Base-by-base conservation (phyloP, 1,284 basidiomycete genomes). In the Trametes hirsuta region DNA sequence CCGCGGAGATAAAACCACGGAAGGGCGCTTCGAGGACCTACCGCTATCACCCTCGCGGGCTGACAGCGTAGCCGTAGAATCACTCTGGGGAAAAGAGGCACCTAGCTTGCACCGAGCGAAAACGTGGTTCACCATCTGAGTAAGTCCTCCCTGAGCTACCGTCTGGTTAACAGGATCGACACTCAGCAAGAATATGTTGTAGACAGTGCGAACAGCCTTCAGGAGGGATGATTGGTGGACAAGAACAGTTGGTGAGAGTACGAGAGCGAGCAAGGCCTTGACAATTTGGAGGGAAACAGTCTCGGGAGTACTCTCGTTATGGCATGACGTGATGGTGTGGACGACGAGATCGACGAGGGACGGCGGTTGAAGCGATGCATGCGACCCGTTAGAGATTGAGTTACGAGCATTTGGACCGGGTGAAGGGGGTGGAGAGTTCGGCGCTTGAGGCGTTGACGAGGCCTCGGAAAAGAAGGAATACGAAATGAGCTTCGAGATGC, bases 51-150 rank as follows among this genome's bases (percentile, higher is more conserved):
- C 55, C 3, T 60, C 59, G 22, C 58, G 65, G 2, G 57, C 61
- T 34, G 68, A 53, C 1, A 72, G 62, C 2, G 69, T 70, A 9
- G 66, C 50, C 18, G 60, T 68, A 22, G 72, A 71, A 14, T 73
- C 68, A 47, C 62, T 70, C 5, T 63, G 66, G 36, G 69, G 66
- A 4, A 68, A 37, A 4, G 62, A 48, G 8, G 60, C 47, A 24
- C 59, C 69, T 14, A 78, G 57, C 65, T 80, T 78, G 69, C 90
- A 91, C 25, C 96, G 84, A 8, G 90, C 84, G 74, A 98, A 98
- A 55, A 98, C 88, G 70, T 97, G 95, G 69, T 97, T 92, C 1
- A 98, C 94, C 89, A 98, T 98, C 75, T 98, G 96, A 0, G 94
- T 95, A 15, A 98, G 82, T 15, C 95, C 94, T 21, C 95, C 96